These are phyloP conservation scores for Fusarium globosum DNA, from an alignment of 2,329 filamentous ascomycete genomes.

Conservation along the genomic window DNA sequence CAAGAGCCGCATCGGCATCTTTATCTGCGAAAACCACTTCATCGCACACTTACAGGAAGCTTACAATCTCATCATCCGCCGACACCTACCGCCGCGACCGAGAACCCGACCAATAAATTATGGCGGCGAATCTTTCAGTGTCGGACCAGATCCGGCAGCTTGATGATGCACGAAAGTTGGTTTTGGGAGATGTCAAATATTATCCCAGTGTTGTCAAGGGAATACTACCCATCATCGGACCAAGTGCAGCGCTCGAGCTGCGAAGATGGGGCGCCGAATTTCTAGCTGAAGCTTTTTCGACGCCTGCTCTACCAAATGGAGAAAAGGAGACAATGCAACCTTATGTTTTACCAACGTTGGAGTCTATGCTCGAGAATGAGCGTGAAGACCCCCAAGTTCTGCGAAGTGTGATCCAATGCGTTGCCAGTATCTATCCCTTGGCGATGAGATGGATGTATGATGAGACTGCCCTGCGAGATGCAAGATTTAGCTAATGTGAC, in stretches of 20 bases:
- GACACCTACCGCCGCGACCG: constrained; percentile 12
- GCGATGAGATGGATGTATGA: constrained; percentile 96
- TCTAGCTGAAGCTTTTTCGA: constrained; percentile 93
- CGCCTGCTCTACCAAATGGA: constrained; percentile 79
- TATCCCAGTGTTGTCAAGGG: constrained; percentile 93
- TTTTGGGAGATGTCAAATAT: constrained; percentile 85
- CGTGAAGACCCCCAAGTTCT: constrained; percentile 83
- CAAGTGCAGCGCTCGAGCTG: constrained; percentile 79
- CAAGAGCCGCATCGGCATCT: constrained; percentile 37
- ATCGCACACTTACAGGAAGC: constrained; percentile 14
- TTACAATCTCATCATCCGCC: constrained; percentile 10
- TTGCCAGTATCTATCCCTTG: constrained; percentile 91
- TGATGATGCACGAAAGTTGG: constrained; percentile 88
- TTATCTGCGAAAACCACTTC: constrained; percentile 25
- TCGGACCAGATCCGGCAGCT: constrained; percentile 87
- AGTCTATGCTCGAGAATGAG: constrained; percentile 75
- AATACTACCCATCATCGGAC: constrained; percentile 89
- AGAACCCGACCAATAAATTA: constrained; percentile 36
- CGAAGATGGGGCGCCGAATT: constrained; percentile 97
- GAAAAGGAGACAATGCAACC: constrained; percentile 85
- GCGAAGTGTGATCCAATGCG: constrained; percentile 87
- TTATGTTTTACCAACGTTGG: constrained; percentile 81
- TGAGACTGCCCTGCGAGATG: constrained; percentile 19
- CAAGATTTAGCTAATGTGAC: constrained; percentile 43
- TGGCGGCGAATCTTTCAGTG: constrained; percentile 70